Conservation (phyloP, 257 asterid genomes). For the Lycium barbarum region DNA sequence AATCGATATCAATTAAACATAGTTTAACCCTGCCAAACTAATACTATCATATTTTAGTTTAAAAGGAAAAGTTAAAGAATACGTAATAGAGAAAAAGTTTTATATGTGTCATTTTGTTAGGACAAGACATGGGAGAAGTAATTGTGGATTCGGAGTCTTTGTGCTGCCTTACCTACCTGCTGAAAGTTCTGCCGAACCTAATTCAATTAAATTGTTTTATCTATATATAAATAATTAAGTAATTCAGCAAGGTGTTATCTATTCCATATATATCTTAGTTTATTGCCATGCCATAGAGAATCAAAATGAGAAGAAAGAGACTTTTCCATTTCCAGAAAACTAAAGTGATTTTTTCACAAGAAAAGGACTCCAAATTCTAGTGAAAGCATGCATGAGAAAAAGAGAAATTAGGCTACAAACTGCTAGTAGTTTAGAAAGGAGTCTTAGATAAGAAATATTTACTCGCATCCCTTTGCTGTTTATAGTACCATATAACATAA, state of each 20-base stretch:
- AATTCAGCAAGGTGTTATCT: slow-evolving; percentile 18
- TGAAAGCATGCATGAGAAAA: background rate
- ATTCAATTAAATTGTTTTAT: background rate
- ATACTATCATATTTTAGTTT: background rate
- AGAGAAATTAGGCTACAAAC: background rate
- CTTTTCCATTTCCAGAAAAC: slow-evolving; percentile 2
- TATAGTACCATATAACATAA: no score
- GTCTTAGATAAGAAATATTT: no score
- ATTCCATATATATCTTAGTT: background rate
- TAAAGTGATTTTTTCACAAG: background rate
- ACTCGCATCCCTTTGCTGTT: no score
- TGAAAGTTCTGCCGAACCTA: background rate
- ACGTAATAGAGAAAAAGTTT: slow-evolving; percentile 1
- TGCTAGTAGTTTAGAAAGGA: no score
- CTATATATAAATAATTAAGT: background rate
- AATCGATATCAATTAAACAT: background rate
- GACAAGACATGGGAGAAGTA: background rate
- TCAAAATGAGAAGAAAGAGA: background rate
- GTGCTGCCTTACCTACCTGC: slow-evolving; percentile 25
- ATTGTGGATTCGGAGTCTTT: slow-evolving; percentile 3
- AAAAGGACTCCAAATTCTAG: background rate
- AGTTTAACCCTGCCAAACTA: background rate
- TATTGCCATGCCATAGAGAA: background rate
- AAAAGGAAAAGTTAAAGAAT: background rate
- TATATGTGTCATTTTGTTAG: background rate